Conservation (phyloP, 2,329 filamentous ascomycete genomes). For the Mycosphaerella sp. region DNA sequence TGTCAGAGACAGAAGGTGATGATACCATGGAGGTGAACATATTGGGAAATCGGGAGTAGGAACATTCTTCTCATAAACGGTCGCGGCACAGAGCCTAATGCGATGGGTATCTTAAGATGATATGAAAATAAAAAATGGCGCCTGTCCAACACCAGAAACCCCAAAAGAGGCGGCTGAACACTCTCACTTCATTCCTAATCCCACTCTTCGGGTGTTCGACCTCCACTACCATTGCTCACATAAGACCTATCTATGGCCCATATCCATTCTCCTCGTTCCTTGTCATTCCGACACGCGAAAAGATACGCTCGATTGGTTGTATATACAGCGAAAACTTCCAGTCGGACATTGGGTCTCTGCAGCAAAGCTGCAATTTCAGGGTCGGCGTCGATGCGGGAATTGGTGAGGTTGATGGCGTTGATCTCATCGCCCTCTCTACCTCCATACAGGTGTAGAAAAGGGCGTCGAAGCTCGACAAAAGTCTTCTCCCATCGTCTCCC, state of each 20-base stretch:
- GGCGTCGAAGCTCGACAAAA: slow-evolving; percentile 84
- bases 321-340: slow-evolving; percentile 80
- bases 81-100: too few relatives aligned
- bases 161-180: too few relatives aligned
- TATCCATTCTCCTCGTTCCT: slow-evolving; percentile 96
- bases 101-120: too few relatives aligned
- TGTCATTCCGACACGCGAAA: slow-evolving; percentile 81
- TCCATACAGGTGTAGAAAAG: slow-evolving; percentile 80
- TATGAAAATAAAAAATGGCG: too few relatives aligned
- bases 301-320: slow-evolving; percentile 87
- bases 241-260: slow-evolving; percentile 82
- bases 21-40: too few relatives aligned
- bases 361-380: slow-evolving; percentile 80
- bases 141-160: too few relatives aligned
- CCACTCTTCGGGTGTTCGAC: slow-evolving; percentile 21
- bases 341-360: slow-evolving; percentile 30
- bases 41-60: too few relatives aligned
- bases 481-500: slow-evolving; percentile 82
- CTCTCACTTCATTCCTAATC: slow-evolving; percentile 5
- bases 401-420: slow-evolving; percentile 78
- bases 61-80: too few relatives aligned
- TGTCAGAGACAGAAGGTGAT: too few relatives aligned
- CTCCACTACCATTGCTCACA: slow-evolving; percentile 40
- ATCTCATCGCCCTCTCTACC: slow-evolving; percentile 84
- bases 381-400: slow-evolving; percentile 85